Evolutionary conservation across 768 basidiomycete species (phyloP).

Genomic region (Leccinum subgranulosum): DNA sequence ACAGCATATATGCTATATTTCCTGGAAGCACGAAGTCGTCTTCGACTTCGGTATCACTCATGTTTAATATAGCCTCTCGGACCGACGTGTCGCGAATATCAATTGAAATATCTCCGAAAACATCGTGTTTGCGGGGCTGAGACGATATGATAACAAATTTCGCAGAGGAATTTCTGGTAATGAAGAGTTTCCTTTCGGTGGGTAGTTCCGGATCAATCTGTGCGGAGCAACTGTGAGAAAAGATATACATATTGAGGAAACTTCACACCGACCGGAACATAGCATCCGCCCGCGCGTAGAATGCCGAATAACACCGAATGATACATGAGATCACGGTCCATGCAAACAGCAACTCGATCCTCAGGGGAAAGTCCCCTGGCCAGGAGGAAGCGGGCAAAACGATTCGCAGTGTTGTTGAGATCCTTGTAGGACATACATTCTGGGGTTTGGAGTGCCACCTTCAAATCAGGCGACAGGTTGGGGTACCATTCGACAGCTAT

Average conservation of each 20-base stretch:
- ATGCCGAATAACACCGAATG: conserved; percentile 43
- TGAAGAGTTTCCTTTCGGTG: conserved; percentile 42
- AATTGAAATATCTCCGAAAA: conserved; percentile 22
- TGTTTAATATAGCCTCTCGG: conserved; percentile 26
- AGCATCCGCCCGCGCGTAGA: conserved; percentile 48
- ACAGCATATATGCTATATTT: conserved; percentile 43
- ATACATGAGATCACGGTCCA: conserved; percentile 40
- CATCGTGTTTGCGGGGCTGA: neutral
- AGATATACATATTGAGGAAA: conserved; percentile 9
- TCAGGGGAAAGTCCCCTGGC: conserved; percentile 33
- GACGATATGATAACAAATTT: conserved; percentile 40
- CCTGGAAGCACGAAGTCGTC: conserved; percentile 26
- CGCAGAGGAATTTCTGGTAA: conserved; percentile 41
- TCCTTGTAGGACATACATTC: conserved; percentile 31
- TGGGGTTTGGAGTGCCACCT: neutral
- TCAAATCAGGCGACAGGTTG: conserved; percentile 5
- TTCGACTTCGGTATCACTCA: conserved; percentile 28
- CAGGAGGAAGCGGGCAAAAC: conserved; percentile 42
- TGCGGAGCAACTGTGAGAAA: neutral
- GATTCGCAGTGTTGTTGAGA: conserved; percentile 37
- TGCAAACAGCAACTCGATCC: conserved; percentile 45
- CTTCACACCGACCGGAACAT: conserved; percentile 41
- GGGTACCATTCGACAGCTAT: conserved; percentile 25
- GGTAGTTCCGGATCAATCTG: conserved; percentile 53
- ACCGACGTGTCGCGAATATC: conserved; percentile 19